phyloP scores from a whole-genome alignment of 2,329 filamentous ascomycete genomes.

The Raffaelea deltoideospora region DNA sequence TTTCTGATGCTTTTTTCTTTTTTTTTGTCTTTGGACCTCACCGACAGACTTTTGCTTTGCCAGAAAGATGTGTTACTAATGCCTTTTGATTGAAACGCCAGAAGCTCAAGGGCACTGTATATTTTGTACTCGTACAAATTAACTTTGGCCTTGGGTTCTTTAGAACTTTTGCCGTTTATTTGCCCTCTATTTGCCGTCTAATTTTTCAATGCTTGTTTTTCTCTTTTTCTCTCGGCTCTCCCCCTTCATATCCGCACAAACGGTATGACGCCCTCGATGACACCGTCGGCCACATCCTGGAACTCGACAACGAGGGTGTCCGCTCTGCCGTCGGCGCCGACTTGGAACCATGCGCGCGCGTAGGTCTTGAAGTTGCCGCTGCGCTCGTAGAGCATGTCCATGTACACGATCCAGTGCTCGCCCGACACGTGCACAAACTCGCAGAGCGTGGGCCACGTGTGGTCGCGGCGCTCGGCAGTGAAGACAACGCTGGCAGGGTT shows the following conservation, averaged over 20 bases:
- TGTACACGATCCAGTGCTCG: slow-evolving; percentile 19
- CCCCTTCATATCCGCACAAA: slow-evolving; percentile 17
- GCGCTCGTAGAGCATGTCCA: slow-evolving; percentile 13
- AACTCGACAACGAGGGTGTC: slow-evolving; percentile 17
- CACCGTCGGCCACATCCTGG: slow-evolving; percentile 5
- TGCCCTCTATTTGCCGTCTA: slow-evolving; percentile 19
- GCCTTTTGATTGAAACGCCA: too few relatives aligned
- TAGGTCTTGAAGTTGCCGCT: slow-evolving; percentile 13
- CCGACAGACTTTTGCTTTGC: too few relatives aligned
- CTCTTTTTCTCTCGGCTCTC: slow-evolving; percentile 1
- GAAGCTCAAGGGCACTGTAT: too few relatives aligned
- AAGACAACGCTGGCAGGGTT: slow-evolving; percentile 8
- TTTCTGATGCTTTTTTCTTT: slow-evolving; percentile 27
- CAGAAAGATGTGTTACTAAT: too few relatives aligned
- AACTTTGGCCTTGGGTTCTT: too few relatives aligned
- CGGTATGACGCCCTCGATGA: slow-evolving; percentile 16
- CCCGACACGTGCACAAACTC: slow-evolving; percentile 20
- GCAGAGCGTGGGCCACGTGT: slow-evolving; percentile 17
- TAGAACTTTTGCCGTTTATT: slow-evolving; percentile 32
- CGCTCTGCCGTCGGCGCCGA: slow-evolving; percentile 15
- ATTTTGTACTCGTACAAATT: too few relatives aligned
- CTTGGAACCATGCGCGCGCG: slow-evolving; percentile 17
- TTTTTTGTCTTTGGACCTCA: slow-evolving; percentile 1
- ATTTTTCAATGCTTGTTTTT: slow-evolving; percentile 27
- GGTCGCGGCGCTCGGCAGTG: slow-evolving; percentile 13